Evolutionary conservation across 2,329 filamentous ascomycete genomes (phyloP).

Genomic region (Ramularia collo-cygni): DNA sequence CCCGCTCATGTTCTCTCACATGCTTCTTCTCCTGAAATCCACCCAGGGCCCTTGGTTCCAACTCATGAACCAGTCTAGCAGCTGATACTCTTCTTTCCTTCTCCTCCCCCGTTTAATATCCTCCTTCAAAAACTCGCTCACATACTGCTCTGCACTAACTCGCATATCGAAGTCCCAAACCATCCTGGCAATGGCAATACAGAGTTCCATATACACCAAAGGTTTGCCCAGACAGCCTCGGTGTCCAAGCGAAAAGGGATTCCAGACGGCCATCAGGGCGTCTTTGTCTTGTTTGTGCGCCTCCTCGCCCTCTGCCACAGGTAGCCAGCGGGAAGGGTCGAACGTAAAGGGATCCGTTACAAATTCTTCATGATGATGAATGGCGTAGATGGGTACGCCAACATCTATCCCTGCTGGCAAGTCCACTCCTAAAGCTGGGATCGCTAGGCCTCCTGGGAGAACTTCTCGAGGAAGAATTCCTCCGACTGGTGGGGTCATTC

Average conservation of each 20-base stretch:
- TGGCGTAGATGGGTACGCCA: conserved; percentile 29
- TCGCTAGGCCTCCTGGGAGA: conserved; percentile 23
- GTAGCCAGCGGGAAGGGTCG: conserved; percentile 25
- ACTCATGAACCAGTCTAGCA: conserved; percentile 67
- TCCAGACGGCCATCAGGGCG: conserved; percentile 56
- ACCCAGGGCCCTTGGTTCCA: conserved; percentile 65
- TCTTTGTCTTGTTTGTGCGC: conserved; percentile 13
- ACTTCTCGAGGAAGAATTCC: conserved; percentile 31
- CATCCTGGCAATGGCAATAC: conserved; percentile 20
- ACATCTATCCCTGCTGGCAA: conserved; percentile 32
- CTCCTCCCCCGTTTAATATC: conserved; percentile 49
- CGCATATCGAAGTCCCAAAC: conserved; percentile 23
- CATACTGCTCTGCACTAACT: conserved; percentile 32
- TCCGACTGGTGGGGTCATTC: conserved; percentile 40
- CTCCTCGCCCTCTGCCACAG: neutral
- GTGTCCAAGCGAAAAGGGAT: conserved; percentile 64
- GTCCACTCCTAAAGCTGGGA: conserved; percentile 30
- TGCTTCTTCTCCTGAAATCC: conserved; percentile 37
- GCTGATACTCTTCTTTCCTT: conserved; percentile 56
- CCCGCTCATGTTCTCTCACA: conserved; percentile 3
- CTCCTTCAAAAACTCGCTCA: conserved; percentile 49
- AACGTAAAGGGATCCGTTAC: conserved; percentile 24
- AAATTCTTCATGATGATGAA: conserved; percentile 31
- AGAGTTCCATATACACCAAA: conserved; percentile 23
- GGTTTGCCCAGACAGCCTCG: conserved; percentile 64